Evolutionary conservation across 306 rosid genomes (phyloP).

Genomic region (Luffa acutangula): DNA sequence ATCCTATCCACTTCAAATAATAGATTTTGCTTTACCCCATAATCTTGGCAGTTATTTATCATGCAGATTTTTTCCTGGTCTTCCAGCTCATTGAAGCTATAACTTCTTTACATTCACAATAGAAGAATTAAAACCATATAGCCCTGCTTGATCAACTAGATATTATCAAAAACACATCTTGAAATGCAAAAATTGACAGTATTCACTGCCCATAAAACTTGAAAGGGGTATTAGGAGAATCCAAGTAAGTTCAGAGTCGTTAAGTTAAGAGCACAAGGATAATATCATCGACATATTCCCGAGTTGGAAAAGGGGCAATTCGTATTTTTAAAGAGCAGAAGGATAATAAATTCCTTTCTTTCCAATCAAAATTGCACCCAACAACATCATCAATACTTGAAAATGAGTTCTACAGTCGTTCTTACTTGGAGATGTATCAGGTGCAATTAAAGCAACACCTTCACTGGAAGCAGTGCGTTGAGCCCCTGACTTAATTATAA

Average conservation of each 20-base stretch:
- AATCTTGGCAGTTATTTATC: neutral
- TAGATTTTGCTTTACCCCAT: neutral
- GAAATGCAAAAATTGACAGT: neutral
- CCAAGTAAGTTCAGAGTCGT: neutral
- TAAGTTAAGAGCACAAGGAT: neutral
- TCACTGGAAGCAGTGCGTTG: conserved; percentile 67
- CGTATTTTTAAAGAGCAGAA: conserved; percentile 50
- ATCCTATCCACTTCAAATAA: neutral
- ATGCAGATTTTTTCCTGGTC: neutral
- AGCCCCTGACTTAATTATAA: conserved; percentile 69
- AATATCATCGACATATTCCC: conserved; percentile 75
- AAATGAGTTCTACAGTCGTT: neutral
- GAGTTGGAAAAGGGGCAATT: conserved; percentile 86
- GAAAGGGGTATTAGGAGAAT: neutral
- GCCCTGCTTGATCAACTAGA: neutral
- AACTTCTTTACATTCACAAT: neutral
- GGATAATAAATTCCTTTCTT: neutral
- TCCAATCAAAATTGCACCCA: neutral
- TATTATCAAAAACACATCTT: neutral
- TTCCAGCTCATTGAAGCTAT: neutral
- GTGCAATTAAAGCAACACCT: conserved; percentile 66
- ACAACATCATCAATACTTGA: neutral
- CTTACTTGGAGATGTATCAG: conserved; percentile 91
- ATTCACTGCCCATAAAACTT: neutral
- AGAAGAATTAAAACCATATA: neutral